Evolutionary conservation across 2,329 filamentous ascomycete genomes (phyloP).

Genomic region (Teratosphaeria zuluensis): DNA sequence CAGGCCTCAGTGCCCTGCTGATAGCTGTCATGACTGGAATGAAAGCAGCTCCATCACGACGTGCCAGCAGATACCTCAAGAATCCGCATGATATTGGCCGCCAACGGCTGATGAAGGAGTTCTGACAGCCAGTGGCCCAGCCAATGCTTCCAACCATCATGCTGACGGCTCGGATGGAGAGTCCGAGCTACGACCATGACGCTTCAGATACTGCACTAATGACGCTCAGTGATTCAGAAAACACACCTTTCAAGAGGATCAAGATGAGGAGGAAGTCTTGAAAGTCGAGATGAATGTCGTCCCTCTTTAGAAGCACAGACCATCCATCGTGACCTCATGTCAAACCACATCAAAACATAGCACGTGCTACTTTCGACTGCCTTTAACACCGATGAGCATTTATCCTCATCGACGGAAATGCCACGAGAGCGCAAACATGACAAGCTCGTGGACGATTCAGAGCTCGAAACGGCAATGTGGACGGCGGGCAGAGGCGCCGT

Average conservation of each 20-base stretch:
- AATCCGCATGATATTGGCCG: neutral
- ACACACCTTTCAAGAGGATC: neutral
- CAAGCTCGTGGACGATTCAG: conserved; percentile 49
- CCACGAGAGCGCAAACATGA: neutral
- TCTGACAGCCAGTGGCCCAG: neutral
- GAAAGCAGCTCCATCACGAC: neutral
- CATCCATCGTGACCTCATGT: neutral
- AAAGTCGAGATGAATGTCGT: neutral
- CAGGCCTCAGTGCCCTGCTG: neutral
- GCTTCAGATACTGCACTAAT: neutral
- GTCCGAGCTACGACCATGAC: too few species aligned
- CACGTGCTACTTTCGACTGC: neutral
- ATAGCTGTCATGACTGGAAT: neutral
- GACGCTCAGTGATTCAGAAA: neutral
- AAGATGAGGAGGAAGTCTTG: neutral
- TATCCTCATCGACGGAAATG: neutral
- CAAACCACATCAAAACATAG: neutral
- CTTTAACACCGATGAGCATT: neutral
- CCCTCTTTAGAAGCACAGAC: neutral
- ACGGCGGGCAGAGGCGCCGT: conserved; percentile 59
- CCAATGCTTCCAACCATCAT: neutral
- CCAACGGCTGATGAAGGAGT: neutral
- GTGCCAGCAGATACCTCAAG: neutral
- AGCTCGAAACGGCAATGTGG: conserved; percentile 61
- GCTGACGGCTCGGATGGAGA: neutral